phyloP scores from a whole-genome alignment of 805 yeast species.

The Lachancea lanzarotensis region DNA sequence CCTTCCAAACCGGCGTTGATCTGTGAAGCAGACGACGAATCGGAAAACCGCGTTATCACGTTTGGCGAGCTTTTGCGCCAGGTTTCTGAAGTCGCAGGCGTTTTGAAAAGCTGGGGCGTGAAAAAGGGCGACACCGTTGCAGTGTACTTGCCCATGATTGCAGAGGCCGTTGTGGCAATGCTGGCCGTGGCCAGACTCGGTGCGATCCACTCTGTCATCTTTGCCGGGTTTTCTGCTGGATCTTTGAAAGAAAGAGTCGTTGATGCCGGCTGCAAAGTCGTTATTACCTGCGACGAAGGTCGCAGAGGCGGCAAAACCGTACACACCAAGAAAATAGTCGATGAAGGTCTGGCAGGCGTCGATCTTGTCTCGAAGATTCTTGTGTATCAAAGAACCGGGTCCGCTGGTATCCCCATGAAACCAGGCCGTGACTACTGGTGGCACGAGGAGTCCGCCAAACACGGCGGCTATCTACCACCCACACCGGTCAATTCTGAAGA shows the following conservation, averaged over 20 bases:
- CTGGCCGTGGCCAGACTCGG: slow-evolving; percentile 91
- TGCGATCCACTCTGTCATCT: slow-evolving; percentile 92
- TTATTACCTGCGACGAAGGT: slow-evolving; percentile 93
- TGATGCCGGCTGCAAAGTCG: slow-evolving; percentile 79
- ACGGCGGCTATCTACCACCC: slow-evolving; percentile 81
- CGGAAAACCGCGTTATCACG: slow-evolving; percentile 65
- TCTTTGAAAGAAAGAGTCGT: slow-evolving; percentile 85
- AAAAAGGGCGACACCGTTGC: slow-evolving; percentile 95
- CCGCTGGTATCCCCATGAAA: slow-evolving; percentile 60
- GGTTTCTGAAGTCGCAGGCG: slow-evolving; percentile 82
- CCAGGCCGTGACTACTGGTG: slow-evolving; percentile 89
- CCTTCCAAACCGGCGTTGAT: slow-evolving; percentile 82
- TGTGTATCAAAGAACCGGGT: slow-evolving; percentile 85
- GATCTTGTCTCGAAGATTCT: slow-evolving; percentile 71
- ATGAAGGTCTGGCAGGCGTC: slow-evolving; percentile 79
- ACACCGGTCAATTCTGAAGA: slow-evolving; percentile 86
- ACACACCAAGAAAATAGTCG: slow-evolving; percentile 89
- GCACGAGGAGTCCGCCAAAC: slow-evolving; percentile 82
- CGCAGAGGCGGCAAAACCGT: slow-evolving; percentile 93
- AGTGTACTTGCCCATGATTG: slow-evolving; percentile 94
- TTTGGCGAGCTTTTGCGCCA: slow-evolving; percentile 80
- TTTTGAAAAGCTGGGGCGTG: slow-evolving; percentile 78
- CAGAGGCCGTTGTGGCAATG: slow-evolving; percentile 92
- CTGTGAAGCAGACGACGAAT: slow-evolving; percentile 91
- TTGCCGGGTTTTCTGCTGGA: slow-evolving; percentile 94